Percentiles rank a stretch among this genome's conserved stretches.
phyloP scores from a whole-genome alignment of 306 rosid genomes.

The Citrullus colocynthis region DNA sequence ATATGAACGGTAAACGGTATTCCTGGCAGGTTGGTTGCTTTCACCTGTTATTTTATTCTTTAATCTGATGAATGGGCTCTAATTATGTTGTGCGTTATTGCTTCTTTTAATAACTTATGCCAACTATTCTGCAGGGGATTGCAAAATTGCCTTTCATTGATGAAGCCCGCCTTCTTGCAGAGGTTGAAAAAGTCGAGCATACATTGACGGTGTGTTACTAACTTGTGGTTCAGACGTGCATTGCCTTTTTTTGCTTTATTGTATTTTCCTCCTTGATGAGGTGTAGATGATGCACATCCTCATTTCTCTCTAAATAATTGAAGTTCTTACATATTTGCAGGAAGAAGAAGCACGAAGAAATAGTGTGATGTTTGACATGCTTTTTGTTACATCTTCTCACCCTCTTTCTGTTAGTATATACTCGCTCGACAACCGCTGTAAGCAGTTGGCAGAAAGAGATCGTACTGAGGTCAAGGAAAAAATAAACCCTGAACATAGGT shows the following conservation, averaged over 20 bases:
- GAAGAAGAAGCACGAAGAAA: constrained; percentile 67
- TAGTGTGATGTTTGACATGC: constrained; percentile 70
- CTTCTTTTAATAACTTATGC: constrained; percentile 8
- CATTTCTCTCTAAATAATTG: not conserved
- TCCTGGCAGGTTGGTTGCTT: constrained; percentile 73
- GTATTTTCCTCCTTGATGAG: not conserved
- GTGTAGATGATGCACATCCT: not conserved
- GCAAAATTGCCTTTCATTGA: constrained; percentile 97
- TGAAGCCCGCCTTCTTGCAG: constrained; percentile 76
- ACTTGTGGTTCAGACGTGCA: not conserved
- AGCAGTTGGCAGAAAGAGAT: constrained; percentile 51
- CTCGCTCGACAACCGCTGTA: constrained; percentile 76
- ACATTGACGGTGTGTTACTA: constrained; percentile 49
- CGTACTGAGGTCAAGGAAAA: constrained; percentile 59
- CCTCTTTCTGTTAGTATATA: constrained; percentile 94
- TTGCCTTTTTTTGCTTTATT: not conserved
- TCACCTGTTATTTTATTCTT: not conserved
- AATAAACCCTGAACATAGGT: constrained; percentile 76
- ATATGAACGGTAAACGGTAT: constrained; percentile 96
- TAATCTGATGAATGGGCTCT: not conserved
- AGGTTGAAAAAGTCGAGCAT: constrained; percentile 61
- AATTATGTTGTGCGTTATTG: not conserved
- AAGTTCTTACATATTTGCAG: constrained; percentile 16
- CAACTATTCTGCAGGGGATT: constrained; percentile 52
- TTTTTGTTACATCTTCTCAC: constrained; percentile 82